A percentile compares a stretch with the other conserved stretches of the same genome.
Evolutionary conservation across 2,329 filamentous ascomycete genomes (phyloP).

Genomic region (Hirsutella minnesotensis): DNA sequence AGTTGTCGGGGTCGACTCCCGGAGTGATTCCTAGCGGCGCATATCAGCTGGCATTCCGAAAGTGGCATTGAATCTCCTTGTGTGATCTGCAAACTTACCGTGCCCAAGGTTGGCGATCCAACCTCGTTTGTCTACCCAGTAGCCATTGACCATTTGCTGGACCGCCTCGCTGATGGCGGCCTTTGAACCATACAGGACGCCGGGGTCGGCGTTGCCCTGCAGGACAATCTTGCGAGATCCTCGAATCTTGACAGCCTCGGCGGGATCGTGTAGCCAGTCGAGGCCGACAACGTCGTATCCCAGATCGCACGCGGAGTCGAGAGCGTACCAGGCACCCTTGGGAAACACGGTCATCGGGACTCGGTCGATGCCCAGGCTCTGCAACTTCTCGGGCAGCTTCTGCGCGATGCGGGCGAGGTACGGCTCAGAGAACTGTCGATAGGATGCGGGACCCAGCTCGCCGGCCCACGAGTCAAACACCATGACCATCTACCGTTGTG

Average conservation of each 20-base stretch:
- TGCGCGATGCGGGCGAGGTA: slow-evolving; percentile 77
- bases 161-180: slow-evolving; percentile 74
- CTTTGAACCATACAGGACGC: slow-evolving; percentile 76
- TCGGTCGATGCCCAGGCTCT: slow-evolving; percentile 60
- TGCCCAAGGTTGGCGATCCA: slow-evolving; percentile 98
- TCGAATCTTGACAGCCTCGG: slow-evolving; percentile 70
- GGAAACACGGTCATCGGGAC: slow-evolving; percentile 98
- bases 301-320: slow-evolving; percentile 75
- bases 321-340: slow-evolving; percentile 92
- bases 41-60: not conserved
- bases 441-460: slow-evolving; percentile 75
- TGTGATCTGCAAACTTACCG: slow-evolving; percentile 41
- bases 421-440: slow-evolving; percentile 75
- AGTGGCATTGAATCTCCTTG: slow-evolving; percentile 3
- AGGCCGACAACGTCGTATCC: slow-evolving; percentile 91
- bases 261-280: slow-evolving; percentile 89
- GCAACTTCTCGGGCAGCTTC: slow-evolving; percentile 62
- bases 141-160: slow-evolving; percentile 77
- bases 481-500: slow-evolving; percentile 57
- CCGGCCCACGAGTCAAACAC: slow-evolving; percentile 98
- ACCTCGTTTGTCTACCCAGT: slow-evolving; percentile 66
- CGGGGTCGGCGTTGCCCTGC: slow-evolving; percentile 93
- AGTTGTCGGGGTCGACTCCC: slow-evolving; percentile 82
- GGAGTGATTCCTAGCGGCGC: slow-evolving; percentile 66
- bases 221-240: slow-evolving; percentile 63